Conservation (phyloP, 352 stramenopile species). For the Phytophthora foliorum region DNA sequence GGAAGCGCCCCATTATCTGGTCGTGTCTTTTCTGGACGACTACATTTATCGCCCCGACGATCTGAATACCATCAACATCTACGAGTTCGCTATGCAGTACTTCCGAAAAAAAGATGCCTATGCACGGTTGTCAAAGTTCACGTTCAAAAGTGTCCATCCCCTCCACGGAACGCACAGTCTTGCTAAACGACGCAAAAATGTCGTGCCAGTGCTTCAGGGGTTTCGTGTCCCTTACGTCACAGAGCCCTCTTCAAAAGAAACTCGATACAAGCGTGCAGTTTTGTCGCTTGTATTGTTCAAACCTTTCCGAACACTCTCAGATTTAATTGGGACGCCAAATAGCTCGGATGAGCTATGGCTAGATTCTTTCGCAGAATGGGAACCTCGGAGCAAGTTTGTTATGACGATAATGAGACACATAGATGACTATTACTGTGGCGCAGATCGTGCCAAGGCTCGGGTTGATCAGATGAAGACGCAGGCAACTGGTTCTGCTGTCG, state of each 20-base stretch:
- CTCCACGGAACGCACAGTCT: neutral
- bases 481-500: too few relatives aligned
- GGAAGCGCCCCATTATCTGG: neutral
- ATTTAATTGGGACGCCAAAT: neutral
- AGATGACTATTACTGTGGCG: conserved; percentile 8
- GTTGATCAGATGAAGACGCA: too few relatives aligned
- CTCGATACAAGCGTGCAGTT: neutral
- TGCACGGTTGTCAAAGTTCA: neutral
- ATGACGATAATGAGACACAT: conserved; percentile 4
- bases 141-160: neutral
- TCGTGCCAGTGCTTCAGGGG: neutral
- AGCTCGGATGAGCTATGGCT: neutral
- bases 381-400: neutral
- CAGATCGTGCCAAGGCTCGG: too few relatives aligned
- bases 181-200: neutral
- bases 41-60: conserved; percentile 1
- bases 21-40: conserved; percentile 1
- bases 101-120: conserved; percentile 1
- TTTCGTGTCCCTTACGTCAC: conserved; percentile 4
- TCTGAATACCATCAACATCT: neutral
- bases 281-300: conserved; percentile 2
- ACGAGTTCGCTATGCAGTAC: conserved; percentile 5
- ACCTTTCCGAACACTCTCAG: neutral
- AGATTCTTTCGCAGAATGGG: neutral
- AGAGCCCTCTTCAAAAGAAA: neutral